Conservation (phyloP, 1,139 yeast species). For the Schwanniomyces etchellsii region DNA sequence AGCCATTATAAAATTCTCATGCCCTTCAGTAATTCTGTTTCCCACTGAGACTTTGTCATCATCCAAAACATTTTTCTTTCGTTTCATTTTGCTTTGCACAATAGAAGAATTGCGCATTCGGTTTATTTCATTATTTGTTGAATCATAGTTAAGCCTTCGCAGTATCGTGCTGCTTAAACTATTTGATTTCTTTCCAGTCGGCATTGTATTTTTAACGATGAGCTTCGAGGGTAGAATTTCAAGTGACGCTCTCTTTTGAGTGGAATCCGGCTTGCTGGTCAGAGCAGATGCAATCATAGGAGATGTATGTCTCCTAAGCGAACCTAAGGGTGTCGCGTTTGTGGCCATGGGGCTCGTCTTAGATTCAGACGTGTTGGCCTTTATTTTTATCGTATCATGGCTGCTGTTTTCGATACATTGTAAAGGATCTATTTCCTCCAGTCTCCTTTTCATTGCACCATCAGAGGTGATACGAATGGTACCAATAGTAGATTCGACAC, state of each 20-base stretch:
- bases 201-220: constrained; percentile 16
- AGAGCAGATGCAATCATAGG: too few relatives aligned
- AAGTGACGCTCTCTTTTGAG: too few relatives aligned
- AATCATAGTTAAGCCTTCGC: constrained; percentile 10
- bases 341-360: not conserved
- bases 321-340: not conserved
- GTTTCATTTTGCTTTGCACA: constrained; percentile 37
- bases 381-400: not conserved
- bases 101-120: constrained; percentile 39
- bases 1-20: constrained; percentile 88
- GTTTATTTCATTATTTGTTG: constrained; percentile 33
- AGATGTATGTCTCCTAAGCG: constrained; percentile 19
- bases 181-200: constrained; percentile 7
- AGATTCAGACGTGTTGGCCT: not conserved
- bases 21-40: constrained; percentile 85
- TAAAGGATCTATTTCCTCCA: not conserved
- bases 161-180: constrained; percentile 3
- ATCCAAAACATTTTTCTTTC: constrained; percentile 38
- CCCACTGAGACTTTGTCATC: constrained; percentile 71
- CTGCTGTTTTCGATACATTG: not conserved
- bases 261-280: too few relatives aligned
- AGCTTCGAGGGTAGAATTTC: constrained; percentile 7
- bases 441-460: not conserved
- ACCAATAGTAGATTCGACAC: not conserved
- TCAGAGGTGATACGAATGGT: not conserved